Conservation (phyloP, 2,329 filamentous ascomycete species). For the Epichloe bromicola region DNA sequence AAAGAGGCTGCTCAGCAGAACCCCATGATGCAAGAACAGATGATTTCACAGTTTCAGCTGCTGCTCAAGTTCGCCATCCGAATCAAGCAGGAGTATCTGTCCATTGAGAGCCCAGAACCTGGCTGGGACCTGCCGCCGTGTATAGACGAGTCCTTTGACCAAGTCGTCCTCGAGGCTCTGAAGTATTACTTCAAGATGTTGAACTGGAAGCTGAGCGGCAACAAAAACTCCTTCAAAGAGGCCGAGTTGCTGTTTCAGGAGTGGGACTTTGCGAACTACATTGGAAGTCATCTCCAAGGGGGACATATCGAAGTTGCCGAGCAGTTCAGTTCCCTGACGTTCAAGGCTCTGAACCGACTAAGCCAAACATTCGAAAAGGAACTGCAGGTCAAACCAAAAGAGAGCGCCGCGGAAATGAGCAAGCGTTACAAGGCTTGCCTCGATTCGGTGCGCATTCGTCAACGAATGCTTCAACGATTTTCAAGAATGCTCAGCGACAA, state of each 20-base stretch:
- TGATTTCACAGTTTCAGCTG: constrained; percentile 94
- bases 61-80: constrained; percentile 80
- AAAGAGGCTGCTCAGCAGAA: constrained; percentile 89
- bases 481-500: constrained; percentile 80
- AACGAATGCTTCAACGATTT: constrained; percentile 93
- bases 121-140: constrained; percentile 94
- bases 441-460: constrained; percentile 89
- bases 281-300: constrained; percentile 80
- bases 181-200: constrained; percentile 99
- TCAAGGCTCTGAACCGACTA: constrained; percentile 78
- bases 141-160: constrained; percentile 92
- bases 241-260: constrained; percentile 94
- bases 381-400: constrained; percentile 69
- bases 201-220: constrained; percentile 93
- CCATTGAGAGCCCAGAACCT: constrained; percentile 72
- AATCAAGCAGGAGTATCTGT: constrained; percentile 80
- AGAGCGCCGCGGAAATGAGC: constrained; percentile 79
- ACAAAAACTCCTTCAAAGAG: constrained; percentile 99
- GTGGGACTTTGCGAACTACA: constrained; percentile 93
- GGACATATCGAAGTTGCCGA: constrained; percentile 95
- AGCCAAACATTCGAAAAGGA: constrained; percentile 89
- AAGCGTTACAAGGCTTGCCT: constrained; percentile 93
- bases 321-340: constrained; percentile 89
- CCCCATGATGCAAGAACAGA: constrained; percentile 88
- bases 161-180: constrained; percentile 79